Evolutionary conservation across 306 rosid species (phyloP).

Genomic region (Bauhinia variegata): DNA sequence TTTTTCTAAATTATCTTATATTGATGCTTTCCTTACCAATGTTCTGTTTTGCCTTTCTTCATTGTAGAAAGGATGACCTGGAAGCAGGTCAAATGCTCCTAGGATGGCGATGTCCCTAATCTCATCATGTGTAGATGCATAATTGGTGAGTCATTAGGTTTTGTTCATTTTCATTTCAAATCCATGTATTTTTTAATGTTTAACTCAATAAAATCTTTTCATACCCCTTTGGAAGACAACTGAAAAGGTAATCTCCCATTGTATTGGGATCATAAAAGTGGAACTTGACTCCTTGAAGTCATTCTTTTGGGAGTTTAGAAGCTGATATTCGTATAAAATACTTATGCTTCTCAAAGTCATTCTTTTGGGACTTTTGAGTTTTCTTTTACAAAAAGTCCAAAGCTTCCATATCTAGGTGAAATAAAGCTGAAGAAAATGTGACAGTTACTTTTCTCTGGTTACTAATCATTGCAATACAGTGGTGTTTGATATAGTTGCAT

Average conservation of each 20-base stretch:
- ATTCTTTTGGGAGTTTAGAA: slow-evolving; percentile 20
- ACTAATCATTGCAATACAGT: not conserved
- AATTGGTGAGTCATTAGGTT: slow-evolving; percentile 58
- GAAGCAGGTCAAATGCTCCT: no score
- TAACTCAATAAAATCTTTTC: slow-evolving; percentile 9
- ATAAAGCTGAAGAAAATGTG: no score
- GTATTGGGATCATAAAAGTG: not conserved
- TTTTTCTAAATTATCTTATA: no score
- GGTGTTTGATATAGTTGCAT: not conserved
- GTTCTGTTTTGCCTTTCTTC: no score
- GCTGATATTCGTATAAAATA: no score
- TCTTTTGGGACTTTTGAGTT: no score
- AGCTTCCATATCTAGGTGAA: no score
- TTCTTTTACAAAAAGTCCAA: no score
- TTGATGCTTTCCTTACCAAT: no score
- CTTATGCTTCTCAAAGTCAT: no score
- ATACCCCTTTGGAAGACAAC: slow-evolving; percentile 22
- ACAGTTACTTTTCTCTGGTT: not conserved
- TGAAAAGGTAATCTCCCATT: not conserved
- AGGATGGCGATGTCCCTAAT: slow-evolving; percentile 61
- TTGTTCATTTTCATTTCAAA: slow-evolving; percentile 22
- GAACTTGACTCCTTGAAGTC: not conserved
- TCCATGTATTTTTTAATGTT: slow-evolving; percentile 22
- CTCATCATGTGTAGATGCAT: slow-evolving; percentile 71
- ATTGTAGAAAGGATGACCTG: no score